Conservation (phyloP, 495 filamentous ascomycete genomes). For the Podospora conica region DNA sequence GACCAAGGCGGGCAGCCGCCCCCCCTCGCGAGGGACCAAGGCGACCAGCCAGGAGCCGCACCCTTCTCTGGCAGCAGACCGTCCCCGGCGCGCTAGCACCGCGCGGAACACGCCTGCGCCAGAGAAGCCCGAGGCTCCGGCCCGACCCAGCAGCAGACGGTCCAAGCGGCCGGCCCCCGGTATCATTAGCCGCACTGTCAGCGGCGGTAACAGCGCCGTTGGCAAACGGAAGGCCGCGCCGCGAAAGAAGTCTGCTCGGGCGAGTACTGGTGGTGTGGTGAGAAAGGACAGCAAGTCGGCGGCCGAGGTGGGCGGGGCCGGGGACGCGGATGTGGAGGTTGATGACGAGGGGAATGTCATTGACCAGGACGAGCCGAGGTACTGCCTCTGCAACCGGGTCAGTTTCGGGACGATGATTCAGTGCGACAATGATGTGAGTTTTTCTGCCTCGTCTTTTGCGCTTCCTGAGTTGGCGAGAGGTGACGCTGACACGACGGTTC, state of each 20-base stretch:
- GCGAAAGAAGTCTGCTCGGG: conserved; percentile 47
- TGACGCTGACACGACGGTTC: not conserved
- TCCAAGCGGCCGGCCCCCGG: conserved; percentile 71
- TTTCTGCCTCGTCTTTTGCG: not conserved
- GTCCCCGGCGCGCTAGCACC: conserved; percentile 51
- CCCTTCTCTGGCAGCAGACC: conserved; percentile 40
- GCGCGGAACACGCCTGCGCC: conserved; percentile 52
- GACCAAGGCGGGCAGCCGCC: conserved; percentile 40
- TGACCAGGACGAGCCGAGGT: conserved; percentile 79
- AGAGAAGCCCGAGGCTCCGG: conserved; percentile 20
- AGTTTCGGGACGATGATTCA: conserved; percentile 93
- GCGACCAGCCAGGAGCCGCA: conserved; percentile 46
- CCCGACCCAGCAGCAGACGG: conserved; percentile 41
- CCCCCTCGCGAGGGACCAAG: conserved; percentile 41
- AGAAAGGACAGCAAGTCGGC: conserved; percentile 23
- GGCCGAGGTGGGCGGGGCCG: conserved; percentile 25
- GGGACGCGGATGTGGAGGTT: conserved; percentile 40
- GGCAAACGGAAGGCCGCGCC: conserved; percentile 76
- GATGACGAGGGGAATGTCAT: conserved; percentile 69
- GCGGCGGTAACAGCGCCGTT: conserved; percentile 66
- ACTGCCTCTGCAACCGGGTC: conserved; percentile 87
- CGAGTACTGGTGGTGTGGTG: conserved; percentile 1
- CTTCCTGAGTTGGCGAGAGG: not conserved
- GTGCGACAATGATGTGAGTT: conserved; percentile 88
- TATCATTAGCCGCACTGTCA: conserved; percentile 59